Evolutionary conservation across 2,329 filamentous ascomycete species (phyloP).

Genomic region (Fusarium haematococcum): DNA sequence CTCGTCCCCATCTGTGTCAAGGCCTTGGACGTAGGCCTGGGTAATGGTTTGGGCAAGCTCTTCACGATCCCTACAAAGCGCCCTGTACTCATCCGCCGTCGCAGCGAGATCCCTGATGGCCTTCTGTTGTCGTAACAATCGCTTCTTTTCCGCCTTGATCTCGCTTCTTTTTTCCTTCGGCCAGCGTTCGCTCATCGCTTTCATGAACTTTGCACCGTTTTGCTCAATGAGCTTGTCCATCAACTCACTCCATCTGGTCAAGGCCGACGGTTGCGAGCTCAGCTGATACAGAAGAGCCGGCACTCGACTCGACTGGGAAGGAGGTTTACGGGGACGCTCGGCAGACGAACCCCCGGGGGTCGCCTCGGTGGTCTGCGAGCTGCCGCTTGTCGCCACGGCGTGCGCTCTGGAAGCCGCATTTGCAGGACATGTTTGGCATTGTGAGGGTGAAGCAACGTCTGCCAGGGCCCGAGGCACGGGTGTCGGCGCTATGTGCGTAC

Average conservation of each 20-base stretch:
- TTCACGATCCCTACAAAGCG: slow-evolving; percentile 58
- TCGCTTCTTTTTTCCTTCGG: slow-evolving; percentile 58
- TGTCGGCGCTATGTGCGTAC: background rate
- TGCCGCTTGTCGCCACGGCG: background rate
- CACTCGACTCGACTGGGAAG: slow-evolving; percentile 5
- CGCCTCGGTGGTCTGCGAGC: slow-evolving; percentile 15
- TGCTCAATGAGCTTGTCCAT: slow-evolving; percentile 58
- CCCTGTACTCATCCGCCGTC: slow-evolving; percentile 56
- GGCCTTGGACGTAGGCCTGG: slow-evolving; percentile 62
- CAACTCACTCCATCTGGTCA: slow-evolving; percentile 52
- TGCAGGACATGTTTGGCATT: slow-evolving; percentile 8
- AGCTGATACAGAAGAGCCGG: slow-evolving; percentile 45
- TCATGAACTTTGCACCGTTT: slow-evolving; percentile 62
- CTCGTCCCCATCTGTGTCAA: slow-evolving; percentile 66
- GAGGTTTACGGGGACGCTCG: background rate
- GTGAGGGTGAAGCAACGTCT: background rate
- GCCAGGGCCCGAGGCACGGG: background rate
- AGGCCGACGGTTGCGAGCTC: slow-evolving; percentile 42
- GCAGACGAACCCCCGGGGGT: slow-evolving; percentile 2
- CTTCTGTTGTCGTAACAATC: slow-evolving; percentile 59
- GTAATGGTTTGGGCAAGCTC: slow-evolving; percentile 59
- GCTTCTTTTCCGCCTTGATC: slow-evolving; percentile 64
- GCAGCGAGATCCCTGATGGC: slow-evolving; percentile 55
- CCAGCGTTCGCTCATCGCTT: slow-evolving; percentile 60
- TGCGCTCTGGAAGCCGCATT: slow-evolving; percentile 3